Base-by-base conservation (phyloP, 441 rosid species). In the Adansonia madagascariensis region DNA sequence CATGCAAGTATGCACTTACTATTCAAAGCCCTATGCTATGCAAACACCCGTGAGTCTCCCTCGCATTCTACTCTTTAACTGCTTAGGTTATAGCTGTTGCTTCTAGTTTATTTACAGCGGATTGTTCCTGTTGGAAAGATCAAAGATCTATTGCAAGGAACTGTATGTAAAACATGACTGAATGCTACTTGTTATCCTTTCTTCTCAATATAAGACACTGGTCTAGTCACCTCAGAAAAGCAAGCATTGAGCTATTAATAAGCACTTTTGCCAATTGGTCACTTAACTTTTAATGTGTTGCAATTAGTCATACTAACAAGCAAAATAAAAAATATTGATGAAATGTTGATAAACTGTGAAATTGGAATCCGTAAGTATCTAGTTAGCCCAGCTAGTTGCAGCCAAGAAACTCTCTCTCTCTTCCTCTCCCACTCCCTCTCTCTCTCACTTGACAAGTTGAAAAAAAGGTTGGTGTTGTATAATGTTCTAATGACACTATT, bases 1-100 rank as follows among this genome's bases (percentile, higher is more conserved):
- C 99, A 35, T 94, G 99, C 95, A 95, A 90, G 85, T 95, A 95
- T 73, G 98, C 99, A 5, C 81, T 95, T 66, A 93, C 97, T 24
- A 80, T 95, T 49, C 99, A 92, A 71, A 82, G 86, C 73, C 97
- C 97, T 50, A 85, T 81, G 86, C 92, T 95, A 61, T 95, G 99
- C 94, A 92, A 89, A 88, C 98, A 93, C 80, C 94, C 89, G 98
- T 93, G 88, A 78, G 98, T 82, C 39, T 62, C 81, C 35, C 75
- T 53, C 72, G 27, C 66, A 71, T 66, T 55, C 66, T 56, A 53
- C 68, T 53, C 64, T 41, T 35, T 35, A 57, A 53, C 11, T 65
- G 65, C 64, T 12, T 17, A 15, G 35, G 8, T 18, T 59, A 46
- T 11, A 65, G 11, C 71, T 77, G 31, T 11, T 9, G 56, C 49